Percentiles rank a stretch among this genome's conserved stretches.
phyloP scores from a whole-genome alignment of 1,139 yeast genomes.

The Saccharomycopsis crataegensis region DNA sequence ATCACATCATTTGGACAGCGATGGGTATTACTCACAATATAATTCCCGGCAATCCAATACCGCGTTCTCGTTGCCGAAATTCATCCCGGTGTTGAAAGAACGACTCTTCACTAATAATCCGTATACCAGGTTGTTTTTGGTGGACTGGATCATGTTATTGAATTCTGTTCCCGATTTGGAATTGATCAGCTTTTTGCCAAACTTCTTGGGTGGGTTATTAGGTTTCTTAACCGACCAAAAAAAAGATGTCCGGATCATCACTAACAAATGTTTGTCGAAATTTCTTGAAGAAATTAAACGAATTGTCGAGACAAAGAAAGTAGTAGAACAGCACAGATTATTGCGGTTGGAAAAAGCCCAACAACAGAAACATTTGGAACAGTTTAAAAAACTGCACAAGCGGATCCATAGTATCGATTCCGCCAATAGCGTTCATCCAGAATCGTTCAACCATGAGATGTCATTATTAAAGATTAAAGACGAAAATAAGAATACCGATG shows the following conservation, averaged over 20 bases:
- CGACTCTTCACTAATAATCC: constrained; percentile 91
- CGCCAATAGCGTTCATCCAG: background rate
- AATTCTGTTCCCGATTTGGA: constrained; percentile 93
- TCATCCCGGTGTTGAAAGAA: constrained; percentile 84
- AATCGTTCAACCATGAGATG: background rate
- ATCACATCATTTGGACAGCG: constrained; percentile 35
- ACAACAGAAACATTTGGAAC: constrained; percentile 13
- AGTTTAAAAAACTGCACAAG: constrained; percentile 5
- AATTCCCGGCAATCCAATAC: constrained; percentile 59
- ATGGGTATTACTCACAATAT: constrained; percentile 52
- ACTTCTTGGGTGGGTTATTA: constrained; percentile 79
- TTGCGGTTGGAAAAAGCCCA: constrained; percentile 10
- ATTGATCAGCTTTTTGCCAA: constrained; percentile 78
- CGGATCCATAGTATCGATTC: background rate
- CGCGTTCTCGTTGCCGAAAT: constrained; percentile 81
- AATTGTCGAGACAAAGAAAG: constrained; percentile 56
- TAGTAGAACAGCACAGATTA: constrained; percentile 21
- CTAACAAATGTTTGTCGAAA: constrained; percentile 67
- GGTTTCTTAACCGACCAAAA: constrained; percentile 78
- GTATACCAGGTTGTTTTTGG: constrained; percentile 82
- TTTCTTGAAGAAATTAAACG: constrained; percentile 76
- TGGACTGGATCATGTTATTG: constrained; percentile 85
- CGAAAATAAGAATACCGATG: background rate
- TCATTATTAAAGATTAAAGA: background rate
- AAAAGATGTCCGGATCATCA: constrained; percentile 80